A percentile compares a stretch with the other conserved stretches of the same genome.
These are phyloP conservation scores for Botryotinia convoluta DNA, from an alignment of 2,329 filamentous ascomycete species.

Conservation along the genomic window DNA sequence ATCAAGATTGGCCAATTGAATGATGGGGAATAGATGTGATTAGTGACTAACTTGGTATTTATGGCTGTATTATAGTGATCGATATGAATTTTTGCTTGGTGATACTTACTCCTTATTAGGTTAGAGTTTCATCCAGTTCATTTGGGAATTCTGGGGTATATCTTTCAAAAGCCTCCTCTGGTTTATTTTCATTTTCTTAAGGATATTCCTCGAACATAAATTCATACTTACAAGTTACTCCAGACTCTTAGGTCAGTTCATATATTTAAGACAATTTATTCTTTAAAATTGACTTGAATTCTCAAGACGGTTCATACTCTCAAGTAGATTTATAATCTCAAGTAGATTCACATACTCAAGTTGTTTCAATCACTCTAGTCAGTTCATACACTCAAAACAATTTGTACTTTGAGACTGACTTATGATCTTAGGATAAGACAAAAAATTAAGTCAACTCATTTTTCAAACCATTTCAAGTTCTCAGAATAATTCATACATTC, in stretches of 20 bases:
- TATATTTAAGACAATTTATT: background rate
- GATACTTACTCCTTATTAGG: background rate
- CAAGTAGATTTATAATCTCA: background rate
- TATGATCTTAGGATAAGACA: background rate
- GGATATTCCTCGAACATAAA: background rate
- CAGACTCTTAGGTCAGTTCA: background rate
- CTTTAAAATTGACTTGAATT: background rate
- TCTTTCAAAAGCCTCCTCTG: background rate
- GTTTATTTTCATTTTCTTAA: background rate
- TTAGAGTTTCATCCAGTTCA: background rate
- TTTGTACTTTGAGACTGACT: background rate
- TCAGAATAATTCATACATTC: background rate
- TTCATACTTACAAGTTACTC: background rate
- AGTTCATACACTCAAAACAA: background rate
- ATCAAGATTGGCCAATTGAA: background rate
- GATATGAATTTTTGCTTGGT: background rate
- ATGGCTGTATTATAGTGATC: background rate
- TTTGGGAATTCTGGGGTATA: background rate
- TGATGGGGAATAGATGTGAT: background rate
- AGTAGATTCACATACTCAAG: background rate
- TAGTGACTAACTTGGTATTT: accelerated
- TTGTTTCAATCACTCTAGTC: background rate
- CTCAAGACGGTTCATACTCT: background rate
- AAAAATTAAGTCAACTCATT: background rate
- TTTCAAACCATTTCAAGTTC: background rate